Evolutionary conservation across 2,329 filamentous ascomycete species (phyloP), one percentile per base, ranked within the genome.

Genomic region (Acrocalymma vagum): DNA sequence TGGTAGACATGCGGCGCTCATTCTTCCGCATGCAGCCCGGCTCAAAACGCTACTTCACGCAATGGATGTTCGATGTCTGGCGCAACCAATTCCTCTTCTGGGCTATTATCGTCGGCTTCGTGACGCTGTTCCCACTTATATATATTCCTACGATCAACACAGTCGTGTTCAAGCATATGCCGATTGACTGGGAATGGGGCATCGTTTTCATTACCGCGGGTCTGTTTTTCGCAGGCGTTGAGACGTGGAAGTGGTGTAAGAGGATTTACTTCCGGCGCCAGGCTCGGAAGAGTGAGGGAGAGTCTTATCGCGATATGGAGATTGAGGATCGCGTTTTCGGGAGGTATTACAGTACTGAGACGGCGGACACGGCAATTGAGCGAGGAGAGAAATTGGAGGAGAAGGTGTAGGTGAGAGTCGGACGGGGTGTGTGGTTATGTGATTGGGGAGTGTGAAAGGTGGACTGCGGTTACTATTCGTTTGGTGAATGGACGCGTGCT

Each of bases 21-120:
- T 88, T 91, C 74, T 90, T 91, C 79, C 78, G 80, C 56, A 87
- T 90, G 82, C 81, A 87, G 58, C 83, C 85, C 0, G 74, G 75
- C 11, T 80, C 78, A 16, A 82, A 79, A 57, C 72, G 70, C 31
- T 81, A 83, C 38, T 53, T 60, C 38, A 65, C 62, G 1, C 82
- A 87, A 57, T 89, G 85, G 84, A 77, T 83, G 57, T 56, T 77
- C 42, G 84, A 87, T 55, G 76, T 89, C 33, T 88, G 85, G 85
- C 74, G 81, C 48, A 91, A 90, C 73, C 75, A 84, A 66, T 88
- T 90, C 72, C 61, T 77, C 18, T 77, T 77, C 63, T 74, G 62
- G 55, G 62, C 71, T 6, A 64, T 77, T 23, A 60, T 75, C 9
- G 62, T 63, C 5, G 74, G 74, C 7, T 76, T 76, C 40, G 52